Base-by-base conservation (phyloP, 345 rosid species). In the Camelina neglecta region DNA sequence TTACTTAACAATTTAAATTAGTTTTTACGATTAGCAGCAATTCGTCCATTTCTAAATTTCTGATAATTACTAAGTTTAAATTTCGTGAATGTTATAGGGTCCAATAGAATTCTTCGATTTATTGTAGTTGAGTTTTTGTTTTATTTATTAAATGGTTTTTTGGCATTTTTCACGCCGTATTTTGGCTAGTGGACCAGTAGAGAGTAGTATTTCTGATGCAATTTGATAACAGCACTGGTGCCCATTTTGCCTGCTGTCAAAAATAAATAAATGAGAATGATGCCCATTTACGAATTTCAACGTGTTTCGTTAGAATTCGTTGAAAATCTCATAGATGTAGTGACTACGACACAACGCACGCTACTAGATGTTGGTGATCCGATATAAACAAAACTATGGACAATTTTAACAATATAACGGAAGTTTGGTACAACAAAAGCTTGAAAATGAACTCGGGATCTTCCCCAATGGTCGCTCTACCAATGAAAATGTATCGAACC, bases 381-480 rank as follows among this genome's bases (percentile, higher is more conserved):
- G 13, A 58, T 4, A 58, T 8, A 6, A n/a, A 11, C 29, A 18
- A 38, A 29, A 36, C 5, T 18, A 5, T 35, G 65, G 65, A 36
- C 26, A 36, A 2, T 5, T 60, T 4, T 10, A 20, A 21, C 11
- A 60, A 39, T 4, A 60, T 3, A 20, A 3, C 11, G 3, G 39
- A 60, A 16, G 65, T 39, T 60, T 76, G 48, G 64, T 23, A 69
- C 56, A 67, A 65, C 51, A 36, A 58, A 47, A 59, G 55, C 54
- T 60, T 75, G 49, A 68, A n/a, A 60, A 51, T 41, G 67, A 67
- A 67, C 47, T 50, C 18, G 53, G 45, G 45, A 60, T 26, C 68
- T 35, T 16, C 54, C 62, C n/a, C 62, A 75, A 51, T 51, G 74
- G 61, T 67, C 60, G 26, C 73, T 29, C 72, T 59, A 75, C 79